phyloP scores from a whole-genome alignment of 495 filamentous ascomycete genomes.

The Staphylotrichum tortipilum region DNA sequence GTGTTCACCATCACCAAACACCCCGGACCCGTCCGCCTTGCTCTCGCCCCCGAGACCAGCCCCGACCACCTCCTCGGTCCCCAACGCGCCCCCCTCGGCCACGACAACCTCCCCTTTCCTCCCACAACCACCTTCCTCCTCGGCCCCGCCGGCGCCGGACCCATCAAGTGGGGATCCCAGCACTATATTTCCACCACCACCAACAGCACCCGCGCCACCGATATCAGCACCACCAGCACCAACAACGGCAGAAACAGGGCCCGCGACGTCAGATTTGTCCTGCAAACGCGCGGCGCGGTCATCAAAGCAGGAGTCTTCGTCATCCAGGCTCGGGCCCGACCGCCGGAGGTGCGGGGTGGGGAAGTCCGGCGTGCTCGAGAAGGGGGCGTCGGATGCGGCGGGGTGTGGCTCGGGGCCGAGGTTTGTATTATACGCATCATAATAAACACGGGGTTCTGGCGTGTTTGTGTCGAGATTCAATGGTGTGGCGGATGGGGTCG shows the following conservation, averaged over 20 bases:
- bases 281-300: no score
- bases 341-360: slow-evolving; percentile 14
- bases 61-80: not conserved
- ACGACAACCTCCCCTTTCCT: not conserved
- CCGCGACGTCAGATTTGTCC: no score
- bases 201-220: no score
- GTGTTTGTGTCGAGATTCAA: no score
- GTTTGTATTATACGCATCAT: not conserved
- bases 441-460: no score
- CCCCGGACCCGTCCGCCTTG: not conserved
- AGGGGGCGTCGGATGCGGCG: slow-evolving; percentile 3
- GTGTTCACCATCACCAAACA: not conserved
- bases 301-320: not conserved
- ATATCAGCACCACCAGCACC: no score
- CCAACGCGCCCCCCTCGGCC: not conserved
- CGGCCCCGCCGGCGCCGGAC: no score
- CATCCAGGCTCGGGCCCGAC: slow-evolving; percentile 1
- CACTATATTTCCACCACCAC: no score
- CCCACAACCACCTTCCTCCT: no score
- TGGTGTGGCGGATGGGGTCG: not conserved
- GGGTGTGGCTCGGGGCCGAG: slow-evolving; percentile 17
- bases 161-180: not conserved
- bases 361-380: slow-evolving; percentile 14
- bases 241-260: no score
- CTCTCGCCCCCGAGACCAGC: not conserved